Evolutionary conservation across 495 filamentous ascomycete species (phyloP).

Genomic region (Staphylotrichum tortipilum): DNA sequence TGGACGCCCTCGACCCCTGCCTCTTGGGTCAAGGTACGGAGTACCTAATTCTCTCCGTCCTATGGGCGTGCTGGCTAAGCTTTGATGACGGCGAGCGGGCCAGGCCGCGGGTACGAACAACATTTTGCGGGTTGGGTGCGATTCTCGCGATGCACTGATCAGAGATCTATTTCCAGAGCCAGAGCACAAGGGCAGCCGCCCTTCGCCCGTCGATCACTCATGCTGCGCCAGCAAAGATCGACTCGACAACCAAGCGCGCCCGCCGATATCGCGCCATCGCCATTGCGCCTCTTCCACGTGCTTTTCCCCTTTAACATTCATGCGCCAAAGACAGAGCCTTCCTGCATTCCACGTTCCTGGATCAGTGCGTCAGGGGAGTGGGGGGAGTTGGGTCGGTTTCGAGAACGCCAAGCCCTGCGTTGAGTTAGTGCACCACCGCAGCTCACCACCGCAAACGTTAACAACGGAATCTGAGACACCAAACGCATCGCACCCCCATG

Average conservation of each 20-base stretch:
- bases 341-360: background rate
- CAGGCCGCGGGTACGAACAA: no score
- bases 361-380: background rate
- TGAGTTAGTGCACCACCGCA: background rate
- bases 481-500: slow-evolving; percentile 3
- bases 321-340: background rate
- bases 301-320: background rate
- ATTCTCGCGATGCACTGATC: no score
- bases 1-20: background rate
- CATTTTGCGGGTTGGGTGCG: no score
- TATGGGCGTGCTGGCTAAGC: no score
- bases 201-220: no score
- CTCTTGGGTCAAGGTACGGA: no score
- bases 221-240: background rate
- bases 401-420: background rate
- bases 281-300: background rate
- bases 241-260: background rate
- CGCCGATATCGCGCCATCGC: background rate
- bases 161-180: no score
- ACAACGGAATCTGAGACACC: slow-evolving; percentile 3
- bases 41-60: no score
- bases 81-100: background rate
- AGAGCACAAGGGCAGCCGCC: no score
- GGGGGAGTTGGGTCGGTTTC: background rate
- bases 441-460: background rate